Base-by-base conservation (phyloP, 805 yeast species). In the Cyberlindnera japonica region DNA sequence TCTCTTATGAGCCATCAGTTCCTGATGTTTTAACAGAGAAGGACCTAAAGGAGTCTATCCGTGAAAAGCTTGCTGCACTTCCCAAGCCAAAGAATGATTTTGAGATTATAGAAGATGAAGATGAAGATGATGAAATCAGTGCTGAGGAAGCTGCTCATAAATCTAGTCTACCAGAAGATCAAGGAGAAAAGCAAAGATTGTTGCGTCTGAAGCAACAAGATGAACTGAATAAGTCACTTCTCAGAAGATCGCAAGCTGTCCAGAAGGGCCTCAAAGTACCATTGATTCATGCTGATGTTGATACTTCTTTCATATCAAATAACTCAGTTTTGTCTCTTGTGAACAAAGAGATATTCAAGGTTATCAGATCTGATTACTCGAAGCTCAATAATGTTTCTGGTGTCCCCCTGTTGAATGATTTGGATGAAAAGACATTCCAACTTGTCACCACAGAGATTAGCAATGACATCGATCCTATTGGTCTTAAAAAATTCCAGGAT, bases 21-120 rank as follows among this genome's bases (percentile, higher is more conserved):
- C 19, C 17, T 27, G 16, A 11, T 32, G 20, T 6, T 3, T 6
- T 7, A 4, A 13, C 27, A 6, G 27, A 12, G 13, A 31, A 19
- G 12, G 27, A 22, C 32, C 13, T 35, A 13, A 37, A 33, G 26
- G 7, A 8, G 10, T 43, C 45, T 3, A 35, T 47, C 16, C 43
- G 35, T 23, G 42, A 47, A 3, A 49, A 59, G 32, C 62, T 71
- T 27, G 55, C 57, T 1, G 34, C 45, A 2, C 48, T 71, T 16
- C 74, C 77, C 2, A 40, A 50, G n/a, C 74, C 77, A 0, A 62
- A 61, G 43, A 72, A 74, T 45, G 75, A 73, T 36, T 73, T 69
- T 45, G 77, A 73, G 41, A 57, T 73, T 8, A 49, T 58, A 1
- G 44, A 60, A 4, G 68, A 62, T 5, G 68, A 62, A 3, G 62